Evolutionary conservation across 345 rosid genomes (phyloP), one percentile per base, ranked within the genome.

Genomic region (Luvunga scandens): DNA sequence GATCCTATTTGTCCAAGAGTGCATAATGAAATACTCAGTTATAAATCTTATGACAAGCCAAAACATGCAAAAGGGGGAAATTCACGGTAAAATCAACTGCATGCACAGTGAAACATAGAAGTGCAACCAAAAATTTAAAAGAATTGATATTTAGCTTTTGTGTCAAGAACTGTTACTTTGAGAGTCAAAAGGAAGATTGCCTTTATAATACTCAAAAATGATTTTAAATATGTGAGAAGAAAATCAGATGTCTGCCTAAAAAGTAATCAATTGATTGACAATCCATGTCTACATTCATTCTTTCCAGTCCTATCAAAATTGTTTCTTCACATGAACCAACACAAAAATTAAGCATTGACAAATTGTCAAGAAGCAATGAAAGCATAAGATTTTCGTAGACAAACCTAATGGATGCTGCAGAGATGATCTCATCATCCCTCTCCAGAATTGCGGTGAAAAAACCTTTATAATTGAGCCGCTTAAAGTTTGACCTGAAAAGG

Each of bases 361-460:
- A 76, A 61, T 65, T 5, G 61, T 31, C 50, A 7, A 6, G 34
- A 67, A 30, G 68, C 57, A 73, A 60, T 28, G 5, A 25, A 56
- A 39, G 50, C 24, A 70, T 5, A 21, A 59, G 73, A 72, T 31
- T 36, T 22, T 38, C 36, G 25, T 67, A 76, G 56, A 71, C 69
- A 64, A 81, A 94, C 99, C 99, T 89, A 77, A 96, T 91, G 75
- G 98, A 90, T 77, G 99, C 99, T 80, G 88, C 98, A 82, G 87
- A 83, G 65, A 90, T 81, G 31, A 91, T 84, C 86, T 96, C 99
- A 84, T 94, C 99, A 65, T 90, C 98, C 82, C 85, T 90, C 84
- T 94, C 99, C 76, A 96, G 83, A 87, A 92, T 86, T 64, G 89
- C 91, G 30, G 97, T 91, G 50, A 86, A 82, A 86, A 96, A 96